Percentiles rank a stretch among this genome's conserved stretches.
These are phyloP conservation scores for Ganoderma resinaceum DNA, from an alignment of 1,284 basidiomycete genomes.

Conservation along the genomic window DNA sequence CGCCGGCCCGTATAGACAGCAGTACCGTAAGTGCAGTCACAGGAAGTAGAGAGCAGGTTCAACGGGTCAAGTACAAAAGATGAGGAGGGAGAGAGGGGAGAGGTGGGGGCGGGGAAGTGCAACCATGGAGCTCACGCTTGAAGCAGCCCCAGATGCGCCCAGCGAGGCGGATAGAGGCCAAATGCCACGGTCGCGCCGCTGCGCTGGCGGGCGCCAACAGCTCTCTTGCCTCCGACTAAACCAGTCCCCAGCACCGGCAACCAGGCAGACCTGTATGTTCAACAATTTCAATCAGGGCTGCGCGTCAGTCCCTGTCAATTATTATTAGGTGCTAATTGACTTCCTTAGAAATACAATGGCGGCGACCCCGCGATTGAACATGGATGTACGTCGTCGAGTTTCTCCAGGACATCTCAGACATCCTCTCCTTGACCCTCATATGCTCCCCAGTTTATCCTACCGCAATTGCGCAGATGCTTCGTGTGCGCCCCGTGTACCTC, in stretches of 20 bases:
- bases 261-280: not conserved
- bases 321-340: not conserved
- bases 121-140: not conserved
- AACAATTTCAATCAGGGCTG: not conserved
- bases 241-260: too few relatives aligned
- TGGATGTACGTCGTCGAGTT: not conserved
- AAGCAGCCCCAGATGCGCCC: not conserved
- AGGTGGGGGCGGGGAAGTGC: not conserved
- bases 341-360: not conserved
- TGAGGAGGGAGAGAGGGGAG: not conserved
- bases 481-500: not conserved
- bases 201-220: too few relatives aligned
- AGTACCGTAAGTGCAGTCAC: too few relatives aligned
- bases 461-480: not conserved
- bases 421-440: not conserved
- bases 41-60: too few relatives aligned
- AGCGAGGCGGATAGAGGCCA: not conserved
- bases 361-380: not conserved
- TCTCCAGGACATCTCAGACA: not conserved
- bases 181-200: not conserved
- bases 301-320: not conserved
- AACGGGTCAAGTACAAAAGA: constrained; percentile 9
- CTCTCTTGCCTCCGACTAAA: too few relatives aligned
- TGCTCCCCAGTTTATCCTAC: not conserved
- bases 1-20: too few relatives aligned